These are phyloP conservation scores for Orbilia javanica DNA, from an alignment of 2,329 filamentous ascomycete genomes.

Conservation along the genomic window DNA sequence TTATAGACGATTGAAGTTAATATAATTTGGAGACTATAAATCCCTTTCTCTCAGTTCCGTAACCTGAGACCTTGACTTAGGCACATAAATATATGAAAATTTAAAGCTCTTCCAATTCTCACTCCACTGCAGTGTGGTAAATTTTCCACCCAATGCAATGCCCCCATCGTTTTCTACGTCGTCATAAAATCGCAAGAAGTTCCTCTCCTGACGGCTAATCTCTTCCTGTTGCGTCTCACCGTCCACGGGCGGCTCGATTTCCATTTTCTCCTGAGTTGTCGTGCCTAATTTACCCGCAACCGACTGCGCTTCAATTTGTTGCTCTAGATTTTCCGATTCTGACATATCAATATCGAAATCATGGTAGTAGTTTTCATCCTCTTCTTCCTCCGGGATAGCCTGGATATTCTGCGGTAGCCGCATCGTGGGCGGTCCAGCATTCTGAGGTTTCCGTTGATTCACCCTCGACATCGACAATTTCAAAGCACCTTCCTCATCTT, in stretches of 20 bases:
- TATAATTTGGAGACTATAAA: slow-evolving; percentile 1
- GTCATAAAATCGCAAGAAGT: slow-evolving; percentile 42
- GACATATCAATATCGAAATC: slow-evolving; percentile 35
- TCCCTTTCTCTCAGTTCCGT: background rate
- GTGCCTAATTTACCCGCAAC: background rate
- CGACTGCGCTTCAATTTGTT: slow-evolving; percentile 6
- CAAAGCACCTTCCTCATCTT: slow-evolving; percentile 22
- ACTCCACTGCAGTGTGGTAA: slow-evolving; percentile 37
- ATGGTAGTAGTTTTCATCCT: slow-evolving; percentile 24
- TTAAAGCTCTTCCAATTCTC: slow-evolving; percentile 51
- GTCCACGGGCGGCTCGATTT: slow-evolving; percentile 35
- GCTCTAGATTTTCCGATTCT: slow-evolving; percentile 14
- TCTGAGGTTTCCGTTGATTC: background rate
- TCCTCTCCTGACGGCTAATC: slow-evolving; percentile 43
- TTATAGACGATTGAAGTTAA: too few relatives aligned
- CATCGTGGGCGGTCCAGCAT: background rate
- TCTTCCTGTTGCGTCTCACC: slow-evolving; percentile 34
- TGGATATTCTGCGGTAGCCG: slow-evolving; percentile 1
- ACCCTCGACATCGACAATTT: slow-evolving; percentile 15
- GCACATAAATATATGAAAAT: slow-evolving; percentile 32
- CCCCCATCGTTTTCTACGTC: slow-evolving; percentile 36
- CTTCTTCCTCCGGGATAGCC: slow-evolving; percentile 19
- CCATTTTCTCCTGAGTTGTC: slow-evolving; percentile 22
- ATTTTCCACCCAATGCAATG: slow-evolving; percentile 30
- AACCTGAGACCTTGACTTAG: background rate